Base-by-base conservation (phyloP, 1,139 yeast species). In the Magnusiomyces ingens region DNA sequence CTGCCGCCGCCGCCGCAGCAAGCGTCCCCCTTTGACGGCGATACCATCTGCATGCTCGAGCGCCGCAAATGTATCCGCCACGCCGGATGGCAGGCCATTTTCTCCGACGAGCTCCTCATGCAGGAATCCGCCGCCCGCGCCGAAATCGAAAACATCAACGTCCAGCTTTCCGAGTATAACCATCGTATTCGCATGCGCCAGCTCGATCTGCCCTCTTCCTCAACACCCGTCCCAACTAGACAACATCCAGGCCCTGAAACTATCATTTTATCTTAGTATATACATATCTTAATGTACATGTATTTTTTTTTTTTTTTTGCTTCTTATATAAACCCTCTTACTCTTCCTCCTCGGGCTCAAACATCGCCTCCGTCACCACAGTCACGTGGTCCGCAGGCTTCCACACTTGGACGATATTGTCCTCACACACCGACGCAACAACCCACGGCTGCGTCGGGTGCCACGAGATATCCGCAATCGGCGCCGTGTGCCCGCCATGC, bases 401-500 rank as follows among this genome's bases (percentile, higher is more conserved):
- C 96, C 96, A 90, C 1, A 89, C 71, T 58, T 89, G 96, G n/a
- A 88, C 72, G 2, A 95, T 80, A 63, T 89, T 89, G 65, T 90
- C 97, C 64, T 87, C 93, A 0, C 91, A 82, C 5, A 87, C 94
- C 63, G 90, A 82, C 8, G 88, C 85, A 47, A 91, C 62, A 70
- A 88, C 76, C 86, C 91, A 84, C 11, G 84, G 82, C 58, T 85
- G 85, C 59, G 81, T 82, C 1, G 82, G 80, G 56, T 90, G 87
- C 99, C 99, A 93, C 48, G 84, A 80, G 48, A 91, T 74, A 65
- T 91, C 98, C 62, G 85, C 84, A 15, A 93, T 87, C 21, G 94
- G 91, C 53, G 85, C 74, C 78, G 93, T 81, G 67, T 93, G 99
- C 0, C 99, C 99, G 12, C 85, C 88, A 67, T 94, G 99, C 38